Evolutionary conservation across 495 filamentous ascomycete species (phyloP).

Genomic region (Hypoxylon fragiforme): DNA sequence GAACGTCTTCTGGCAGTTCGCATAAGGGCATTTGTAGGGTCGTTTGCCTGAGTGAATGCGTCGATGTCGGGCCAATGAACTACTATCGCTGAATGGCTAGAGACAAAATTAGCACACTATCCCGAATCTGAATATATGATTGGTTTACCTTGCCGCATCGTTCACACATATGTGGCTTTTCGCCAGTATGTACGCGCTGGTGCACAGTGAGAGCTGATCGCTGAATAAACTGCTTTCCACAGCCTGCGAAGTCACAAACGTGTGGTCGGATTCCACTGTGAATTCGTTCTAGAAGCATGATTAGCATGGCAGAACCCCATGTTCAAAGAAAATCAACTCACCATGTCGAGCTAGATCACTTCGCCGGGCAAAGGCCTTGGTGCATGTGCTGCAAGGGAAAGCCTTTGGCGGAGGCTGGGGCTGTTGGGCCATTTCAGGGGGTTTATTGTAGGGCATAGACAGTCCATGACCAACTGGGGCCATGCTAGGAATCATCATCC

Average conservation of each 20-base stretch:
- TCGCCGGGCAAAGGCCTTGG: conserved; percentile 88
- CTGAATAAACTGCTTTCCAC: conserved; percentile 96
- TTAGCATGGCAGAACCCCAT: conserved; percentile 23
- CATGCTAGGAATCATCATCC: conserved; percentile 39
- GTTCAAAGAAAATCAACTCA: conserved; percentile 49
- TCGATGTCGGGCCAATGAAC: conserved; percentile 89
- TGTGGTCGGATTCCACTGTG: conserved; percentile 92
- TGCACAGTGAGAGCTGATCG: conserved; percentile 97
- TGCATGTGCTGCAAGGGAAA: conserved; percentile 88
- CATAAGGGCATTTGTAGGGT: conserved; percentile 96
- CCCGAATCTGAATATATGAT: conserved; percentile 31
- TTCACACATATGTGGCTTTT: conserved; percentile 98
- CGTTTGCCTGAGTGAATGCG: conserved; percentile 95
- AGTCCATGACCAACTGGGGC: conserved; percentile 40
- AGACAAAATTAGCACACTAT: conserved; percentile 1
- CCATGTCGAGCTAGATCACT: conserved; percentile 96
- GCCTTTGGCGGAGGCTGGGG: conserved; percentile 58
- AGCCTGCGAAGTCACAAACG: conserved; percentile 86
- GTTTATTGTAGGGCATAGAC: conserved; percentile 39
- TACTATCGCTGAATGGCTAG: conserved; percentile 98
- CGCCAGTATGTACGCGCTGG: conserved; percentile 91
- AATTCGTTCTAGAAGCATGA: conserved; percentile 76
- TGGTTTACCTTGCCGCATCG: conserved; percentile 96
- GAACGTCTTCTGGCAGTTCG: conserved; percentile 98
- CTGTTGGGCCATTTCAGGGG: conserved; percentile 41